A percentile compares a stretch with the other conserved stretches of the same genome.
These are phyloP conservation scores for Rhazya stricta DNA, from an alignment of 257 asterid genomes.

Conservation along the genomic window DNA sequence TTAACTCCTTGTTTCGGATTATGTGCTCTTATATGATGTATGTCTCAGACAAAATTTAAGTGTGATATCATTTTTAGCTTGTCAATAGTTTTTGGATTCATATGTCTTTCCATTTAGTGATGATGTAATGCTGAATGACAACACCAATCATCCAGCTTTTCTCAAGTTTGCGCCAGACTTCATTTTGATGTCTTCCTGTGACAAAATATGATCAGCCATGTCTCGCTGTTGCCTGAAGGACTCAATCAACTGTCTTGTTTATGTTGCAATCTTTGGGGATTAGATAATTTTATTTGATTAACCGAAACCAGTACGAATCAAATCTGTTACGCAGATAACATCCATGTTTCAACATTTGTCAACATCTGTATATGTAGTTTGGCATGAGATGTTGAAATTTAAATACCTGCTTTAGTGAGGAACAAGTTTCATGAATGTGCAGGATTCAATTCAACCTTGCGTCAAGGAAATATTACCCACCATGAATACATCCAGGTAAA, in stretches of 20 bases:
- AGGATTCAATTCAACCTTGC: conserved; percentile 94
- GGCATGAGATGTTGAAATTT: background rate
- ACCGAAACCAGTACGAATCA: background rate
- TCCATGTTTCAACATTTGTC: too few species aligned
- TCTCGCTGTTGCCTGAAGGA: background rate
- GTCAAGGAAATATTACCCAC: conserved; percentile 97
- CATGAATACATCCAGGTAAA: conserved; percentile 96
- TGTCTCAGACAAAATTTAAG: too few species aligned
- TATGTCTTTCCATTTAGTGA: background rate
- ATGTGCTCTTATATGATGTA: background rate
- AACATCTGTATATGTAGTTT: background rate
- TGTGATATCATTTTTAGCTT: background rate
- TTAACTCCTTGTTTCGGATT: background rate
- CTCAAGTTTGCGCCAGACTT: background rate
- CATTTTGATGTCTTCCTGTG: background rate
- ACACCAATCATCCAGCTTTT: background rate
- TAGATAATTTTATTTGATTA: background rate
- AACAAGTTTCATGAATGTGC: conserved; percentile 27
- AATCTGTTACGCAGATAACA: too few species aligned
- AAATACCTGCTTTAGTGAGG: background rate
- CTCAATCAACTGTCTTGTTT: background rate
- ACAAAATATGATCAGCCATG: background rate
- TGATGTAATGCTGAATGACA: background rate
- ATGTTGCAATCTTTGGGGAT: background rate
- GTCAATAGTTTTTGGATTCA: background rate